Conservation (phyloP, 345 rosid species). For the Ricinus communis region DNA sequence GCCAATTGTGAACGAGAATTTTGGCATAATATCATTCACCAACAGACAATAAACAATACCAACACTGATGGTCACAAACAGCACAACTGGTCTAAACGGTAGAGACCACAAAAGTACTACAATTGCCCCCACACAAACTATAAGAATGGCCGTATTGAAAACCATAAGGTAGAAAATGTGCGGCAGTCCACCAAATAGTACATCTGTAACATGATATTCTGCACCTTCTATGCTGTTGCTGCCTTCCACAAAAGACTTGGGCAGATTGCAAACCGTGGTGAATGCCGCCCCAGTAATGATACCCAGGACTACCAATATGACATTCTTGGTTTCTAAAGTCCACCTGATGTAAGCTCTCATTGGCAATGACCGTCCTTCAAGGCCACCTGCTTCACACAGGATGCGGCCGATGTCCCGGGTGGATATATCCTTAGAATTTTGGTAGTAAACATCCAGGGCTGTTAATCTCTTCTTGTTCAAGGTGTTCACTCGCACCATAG, state of each 20-base stretch:
- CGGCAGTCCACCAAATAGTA: not conserved
- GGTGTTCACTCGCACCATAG: too few relatives aligned
- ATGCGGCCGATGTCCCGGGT: not conserved
- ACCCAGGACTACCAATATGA: constrained; percentile 12
- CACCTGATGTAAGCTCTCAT: not conserved
- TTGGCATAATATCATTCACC: too few relatives aligned
- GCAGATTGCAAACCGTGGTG: constrained; percentile 14
- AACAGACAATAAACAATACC: not conserved
- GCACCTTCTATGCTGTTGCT: too few relatives aligned
- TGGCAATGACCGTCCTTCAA: constrained; percentile 3
- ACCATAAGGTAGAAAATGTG: constrained; percentile 14
- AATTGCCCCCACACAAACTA: constrained; percentile 5
- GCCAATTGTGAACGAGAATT: not conserved
- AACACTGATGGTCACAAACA: not conserved
- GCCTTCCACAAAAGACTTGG: not conserved
- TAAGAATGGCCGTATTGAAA: constrained; percentile 6
- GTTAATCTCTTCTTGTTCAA: not conserved
- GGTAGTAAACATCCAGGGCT: constrained; percentile 12
- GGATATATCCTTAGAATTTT: not conserved
- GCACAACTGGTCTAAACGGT: constrained; percentile 12
- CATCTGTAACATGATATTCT: too few relatives aligned
- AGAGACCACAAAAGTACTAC: constrained; percentile 4
- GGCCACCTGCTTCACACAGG: not conserved
- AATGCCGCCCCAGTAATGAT: constrained; percentile 5
- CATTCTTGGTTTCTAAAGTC: constrained; percentile 11